Evolutionary conservation across 805 yeast species (phyloP), one percentile per base, ranked within the genome.

Genomic region (Cyberlindnera euphorbiae): DNA sequence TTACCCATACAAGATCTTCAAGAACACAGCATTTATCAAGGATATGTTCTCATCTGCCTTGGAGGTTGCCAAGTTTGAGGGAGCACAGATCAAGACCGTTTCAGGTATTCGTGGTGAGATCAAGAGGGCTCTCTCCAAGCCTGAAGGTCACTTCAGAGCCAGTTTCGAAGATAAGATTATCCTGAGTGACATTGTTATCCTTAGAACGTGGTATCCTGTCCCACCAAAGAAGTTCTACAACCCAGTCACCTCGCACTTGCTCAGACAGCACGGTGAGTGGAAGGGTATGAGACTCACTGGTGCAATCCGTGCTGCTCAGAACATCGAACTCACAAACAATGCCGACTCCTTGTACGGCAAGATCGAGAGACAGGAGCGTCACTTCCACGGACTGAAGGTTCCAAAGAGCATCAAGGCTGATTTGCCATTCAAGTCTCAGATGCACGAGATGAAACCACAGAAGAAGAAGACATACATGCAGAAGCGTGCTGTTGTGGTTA

Each of bases 81-180:
- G 99, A 40, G 98, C 98, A 0, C 81, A 88, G 30, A 88, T 93
- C 56, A 83, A 88, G 60, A 94, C 98, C 0, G 98, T 93, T 5
- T 85, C 96, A 7, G 98, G 99, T 42, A 87, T 93, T 40, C 71
- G 98, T 49, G 99, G 99, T 61, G 97, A 93, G 60, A 90, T 93
- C 52, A 93, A 93, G 60, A 72, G 97, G 45, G 98, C 97, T 0
- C 68, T 93, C 44, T 76, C 95, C 8, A 83, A 84, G 50, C 96
- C 97, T 0, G 97, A 90, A 34, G 99, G 99, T 10, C 80, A 83
- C 59, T 94, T 73, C 69, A 77, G 99, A 57, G 99, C 98, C 10
- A 80, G 97, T 1, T 93, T 93, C 61, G 99, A 93, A 62, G 99
- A 93, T 59, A 90, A 89, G 63, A 75, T 90, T 26, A 71, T 90